These are phyloP conservation scores for Aspergillus homomorphus DNA, from an alignment of 495 filamentous ascomycete genomes.

Conservation along the genomic window DNA sequence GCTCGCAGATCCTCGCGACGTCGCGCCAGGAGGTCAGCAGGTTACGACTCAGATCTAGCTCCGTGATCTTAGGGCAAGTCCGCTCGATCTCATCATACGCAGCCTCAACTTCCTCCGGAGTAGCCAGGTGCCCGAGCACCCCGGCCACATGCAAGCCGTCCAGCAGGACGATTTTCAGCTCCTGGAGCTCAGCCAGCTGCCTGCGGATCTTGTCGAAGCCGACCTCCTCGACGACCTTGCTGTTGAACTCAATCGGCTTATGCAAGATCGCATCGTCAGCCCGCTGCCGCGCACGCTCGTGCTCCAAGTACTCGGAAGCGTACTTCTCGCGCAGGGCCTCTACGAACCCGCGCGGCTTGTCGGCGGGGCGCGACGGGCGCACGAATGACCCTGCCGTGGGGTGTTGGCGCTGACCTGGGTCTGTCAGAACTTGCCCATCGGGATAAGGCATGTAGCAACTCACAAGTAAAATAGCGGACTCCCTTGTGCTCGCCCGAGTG, in stretches of 20 bases:
- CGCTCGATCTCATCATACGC: conserved; percentile 29
- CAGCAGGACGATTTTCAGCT: conserved; percentile 76
- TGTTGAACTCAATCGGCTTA: conserved; percentile 65
- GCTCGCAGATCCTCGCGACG: conserved; percentile 65
- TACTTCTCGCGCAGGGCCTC: conserved; percentile 83
- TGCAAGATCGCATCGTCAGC: conserved; percentile 27
- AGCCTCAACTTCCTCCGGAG: conserved; percentile 22
- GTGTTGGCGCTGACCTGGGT: conserved; percentile 59
- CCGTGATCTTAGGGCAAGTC: conserved; percentile 60
- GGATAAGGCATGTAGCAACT: background rate
- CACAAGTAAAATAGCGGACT: conserved; percentile 81
- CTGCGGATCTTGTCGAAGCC: conserved; percentile 90
- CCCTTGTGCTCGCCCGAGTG: conserved; percentile 82
- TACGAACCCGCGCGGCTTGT: conserved; percentile 67
- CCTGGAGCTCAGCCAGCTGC: conserved; percentile 71
- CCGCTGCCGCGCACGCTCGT: conserved; percentile 18
- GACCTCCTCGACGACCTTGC: conserved; percentile 89
- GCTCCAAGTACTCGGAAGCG: conserved; percentile 50
- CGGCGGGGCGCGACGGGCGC: conserved; percentile 66
- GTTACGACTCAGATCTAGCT: conserved; percentile 86
- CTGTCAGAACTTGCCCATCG: conserved; percentile 8
- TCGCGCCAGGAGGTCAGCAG: conserved; percentile 65
- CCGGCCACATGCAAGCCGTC: conserved; percentile 65
- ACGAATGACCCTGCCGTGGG: conserved; percentile 80
- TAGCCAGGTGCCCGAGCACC: conserved; percentile 36